phyloP scores from a whole-genome alignment of 768 basidiomycete genomes.

The Suillus placidus region DNA sequence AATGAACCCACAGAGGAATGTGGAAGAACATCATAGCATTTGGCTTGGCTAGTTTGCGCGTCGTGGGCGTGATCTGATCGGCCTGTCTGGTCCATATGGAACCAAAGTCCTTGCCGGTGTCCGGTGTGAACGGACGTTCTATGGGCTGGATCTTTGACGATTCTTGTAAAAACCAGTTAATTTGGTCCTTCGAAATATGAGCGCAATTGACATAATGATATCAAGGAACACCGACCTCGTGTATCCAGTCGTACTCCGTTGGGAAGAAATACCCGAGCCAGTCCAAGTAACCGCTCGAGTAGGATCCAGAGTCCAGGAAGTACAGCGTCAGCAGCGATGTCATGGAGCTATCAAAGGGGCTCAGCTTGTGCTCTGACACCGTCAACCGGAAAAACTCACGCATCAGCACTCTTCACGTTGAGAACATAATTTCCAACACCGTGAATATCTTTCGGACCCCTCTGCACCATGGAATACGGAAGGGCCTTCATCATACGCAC shows the following conservation, averaged over 20 bases:
- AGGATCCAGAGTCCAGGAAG: conserved; percentile 87
- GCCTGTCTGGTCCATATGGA: conserved; percentile 64
- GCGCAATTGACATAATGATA: background rate
- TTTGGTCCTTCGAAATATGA: conserved; percentile 56
- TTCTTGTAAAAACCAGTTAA: conserved; percentile 87
- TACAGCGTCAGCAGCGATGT: conserved; percentile 90
- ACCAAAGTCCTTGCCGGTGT: conserved; percentile 70
- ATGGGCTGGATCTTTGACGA: conserved; percentile 77
- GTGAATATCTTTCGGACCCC: conserved; percentile 82
- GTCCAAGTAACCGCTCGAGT: conserved; percentile 60
- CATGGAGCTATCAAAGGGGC: conserved; percentile 58
- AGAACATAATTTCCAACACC: conserved; percentile 92
- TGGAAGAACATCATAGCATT: conserved; percentile 99
- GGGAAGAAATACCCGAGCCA: conserved; percentile 63
- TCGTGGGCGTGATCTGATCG: conserved; percentile 59
- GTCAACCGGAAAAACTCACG: conserved; percentile 52
- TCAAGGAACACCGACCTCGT: conserved; percentile 46
- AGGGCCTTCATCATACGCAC: conserved; percentile 71
- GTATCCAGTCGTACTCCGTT: conserved; percentile 86
- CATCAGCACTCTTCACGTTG: conserved; percentile 81
- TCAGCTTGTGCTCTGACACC: conserved; percentile 12
- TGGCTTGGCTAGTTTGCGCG: conserved; percentile 76
- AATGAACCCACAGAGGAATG: conserved; percentile 75
- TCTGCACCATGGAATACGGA: conserved; percentile 82
- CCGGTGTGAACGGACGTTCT: conserved; percentile 82